phyloP scores from a whole-genome alignment of 2,329 filamentous ascomycete genomes.

The Fusarium burgessii region DNA sequence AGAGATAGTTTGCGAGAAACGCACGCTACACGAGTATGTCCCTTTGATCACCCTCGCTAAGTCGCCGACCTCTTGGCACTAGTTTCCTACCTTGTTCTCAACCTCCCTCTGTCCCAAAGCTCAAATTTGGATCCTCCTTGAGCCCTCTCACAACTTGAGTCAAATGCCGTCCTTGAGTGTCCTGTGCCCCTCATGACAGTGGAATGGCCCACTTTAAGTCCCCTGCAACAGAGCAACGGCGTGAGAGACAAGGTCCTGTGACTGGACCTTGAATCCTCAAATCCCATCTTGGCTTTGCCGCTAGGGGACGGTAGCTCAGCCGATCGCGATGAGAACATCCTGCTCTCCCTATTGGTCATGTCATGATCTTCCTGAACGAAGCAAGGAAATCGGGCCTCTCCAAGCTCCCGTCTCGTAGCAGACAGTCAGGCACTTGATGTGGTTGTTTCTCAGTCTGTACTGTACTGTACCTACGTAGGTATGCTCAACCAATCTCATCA shows the following conservation, averaged over 20 bases:
- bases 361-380: not conserved
- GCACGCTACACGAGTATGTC: not conserved
- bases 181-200: constrained; percentile 14
- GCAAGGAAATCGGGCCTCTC: not conserved
- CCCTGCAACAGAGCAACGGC: constrained; percentile 19
- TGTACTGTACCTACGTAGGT: not conserved
- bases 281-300: constrained; percentile 43
- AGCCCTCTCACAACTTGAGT: constrained; percentile 1
- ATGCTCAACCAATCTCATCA: not conserved
- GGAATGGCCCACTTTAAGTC: constrained; percentile 10
- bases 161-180: constrained; percentile 23
- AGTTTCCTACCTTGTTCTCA: constrained; percentile 15
- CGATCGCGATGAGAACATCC: constrained; percentile 36
- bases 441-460: not conserved
- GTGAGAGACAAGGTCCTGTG: constrained; percentile 9
- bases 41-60: not conserved
- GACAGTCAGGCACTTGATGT: not conserved
- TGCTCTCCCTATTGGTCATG: constrained; percentile 10
- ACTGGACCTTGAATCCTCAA: constrained; percentile 29
- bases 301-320: constrained; percentile 42
- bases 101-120: not conserved
- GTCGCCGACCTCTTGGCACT: constrained; percentile 24
- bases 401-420: not conserved
- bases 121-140: not conserved
- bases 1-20: too few species aligned